phyloP scores from a whole-genome alignment of 2,329 filamentous ascomycete species.

The Penicillium sp. region DNA sequence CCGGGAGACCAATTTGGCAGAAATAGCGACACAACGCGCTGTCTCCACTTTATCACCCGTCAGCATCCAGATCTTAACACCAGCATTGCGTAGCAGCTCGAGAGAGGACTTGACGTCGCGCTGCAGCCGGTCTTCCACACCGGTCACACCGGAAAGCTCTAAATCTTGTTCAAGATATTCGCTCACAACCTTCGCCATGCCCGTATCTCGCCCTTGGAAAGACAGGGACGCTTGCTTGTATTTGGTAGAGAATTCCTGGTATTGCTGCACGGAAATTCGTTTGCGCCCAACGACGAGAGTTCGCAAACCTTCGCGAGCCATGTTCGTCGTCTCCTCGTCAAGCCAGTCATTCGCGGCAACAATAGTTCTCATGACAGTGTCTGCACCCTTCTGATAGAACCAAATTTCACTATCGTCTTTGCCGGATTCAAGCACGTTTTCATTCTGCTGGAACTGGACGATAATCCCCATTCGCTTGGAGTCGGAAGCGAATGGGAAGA shows the following conservation, averaged over 20 bases:
- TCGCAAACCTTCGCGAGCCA: slow-evolving; percentile 90
- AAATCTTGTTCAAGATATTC: slow-evolving; percentile 78
- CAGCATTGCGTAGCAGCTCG: slow-evolving; percentile 88
- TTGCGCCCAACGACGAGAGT: slow-evolving; percentile 94
- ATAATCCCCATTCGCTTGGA: slow-evolving; percentile 98
- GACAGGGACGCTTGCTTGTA: slow-evolving; percentile 74
- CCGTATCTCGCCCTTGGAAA: slow-evolving; percentile 68
- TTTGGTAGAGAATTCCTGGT: slow-evolving; percentile 65
- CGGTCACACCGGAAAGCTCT: slow-evolving; percentile 91
- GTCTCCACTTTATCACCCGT: slow-evolving; percentile 98
- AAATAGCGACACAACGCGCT: slow-evolving; percentile 88
- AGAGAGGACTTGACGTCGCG: slow-evolving; percentile 90
- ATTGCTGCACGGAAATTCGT: slow-evolving; percentile 67
- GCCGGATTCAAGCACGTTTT: slow-evolving; percentile 40
- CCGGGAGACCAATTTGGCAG: slow-evolving; percentile 82
- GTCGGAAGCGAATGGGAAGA: slow-evolving; percentile 96
- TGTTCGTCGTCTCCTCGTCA: slow-evolving; percentile 97
- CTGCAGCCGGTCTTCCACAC: slow-evolving; percentile 94
- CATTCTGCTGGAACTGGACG: slow-evolving; percentile 66
- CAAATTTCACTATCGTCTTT: slow-evolving; percentile 69
- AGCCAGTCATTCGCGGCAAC: slow-evolving; percentile 96
- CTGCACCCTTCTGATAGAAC: slow-evolving; percentile 97
- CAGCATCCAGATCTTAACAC: slow-evolving; percentile 99
- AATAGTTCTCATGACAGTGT: slow-evolving; percentile 95
- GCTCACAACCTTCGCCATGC: slow-evolving; percentile 70